Conservation (phyloP, 331 rosid species). For the Malus hybrid region DNA sequence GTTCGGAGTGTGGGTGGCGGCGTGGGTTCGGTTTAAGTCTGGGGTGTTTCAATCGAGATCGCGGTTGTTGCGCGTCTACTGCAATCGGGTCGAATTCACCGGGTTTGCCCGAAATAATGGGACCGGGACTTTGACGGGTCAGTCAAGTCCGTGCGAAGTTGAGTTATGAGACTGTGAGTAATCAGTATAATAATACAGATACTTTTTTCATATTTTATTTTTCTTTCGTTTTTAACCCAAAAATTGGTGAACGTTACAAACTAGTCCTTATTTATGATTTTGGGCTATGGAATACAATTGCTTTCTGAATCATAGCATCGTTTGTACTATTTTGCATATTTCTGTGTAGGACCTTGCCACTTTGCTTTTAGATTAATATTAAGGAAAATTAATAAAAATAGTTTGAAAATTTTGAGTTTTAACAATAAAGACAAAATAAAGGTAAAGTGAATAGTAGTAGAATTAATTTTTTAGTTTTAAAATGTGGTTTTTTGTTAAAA, state of each 20-base stretch:
- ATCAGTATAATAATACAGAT: not conserved
- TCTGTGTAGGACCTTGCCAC: not conserved
- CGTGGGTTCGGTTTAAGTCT: slow-evolving; percentile 5
- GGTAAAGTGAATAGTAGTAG: too few relatives aligned
- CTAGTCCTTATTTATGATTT: not conserved
- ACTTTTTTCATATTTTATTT: not conserved
- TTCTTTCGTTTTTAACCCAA: not conserved
- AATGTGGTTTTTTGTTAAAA: too few relatives aligned
- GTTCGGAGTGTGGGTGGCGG: slow-evolving; percentile 1
- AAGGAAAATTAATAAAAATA: too few relatives aligned
- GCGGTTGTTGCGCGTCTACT: not conserved
- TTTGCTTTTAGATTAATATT: too few relatives aligned
- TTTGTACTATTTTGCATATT: not conserved
- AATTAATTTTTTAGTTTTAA: too few relatives aligned
- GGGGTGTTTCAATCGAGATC: not conserved
- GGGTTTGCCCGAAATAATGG: not conserved
- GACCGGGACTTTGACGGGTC: not conserved
- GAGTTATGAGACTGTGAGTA: not conserved
- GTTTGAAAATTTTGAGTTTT: too few relatives aligned
- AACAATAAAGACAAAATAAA: too few relatives aligned
- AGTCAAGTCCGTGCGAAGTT: not conserved
- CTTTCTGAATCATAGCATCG: not conserved
- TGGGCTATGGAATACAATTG: not conserved
- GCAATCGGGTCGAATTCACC: slow-evolving; percentile 7
- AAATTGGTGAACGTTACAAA: not conserved